phyloP scores from a whole-genome alignment of 2,329 filamentous ascomycete species.

The Colletotrichum chrysophilum region DNA sequence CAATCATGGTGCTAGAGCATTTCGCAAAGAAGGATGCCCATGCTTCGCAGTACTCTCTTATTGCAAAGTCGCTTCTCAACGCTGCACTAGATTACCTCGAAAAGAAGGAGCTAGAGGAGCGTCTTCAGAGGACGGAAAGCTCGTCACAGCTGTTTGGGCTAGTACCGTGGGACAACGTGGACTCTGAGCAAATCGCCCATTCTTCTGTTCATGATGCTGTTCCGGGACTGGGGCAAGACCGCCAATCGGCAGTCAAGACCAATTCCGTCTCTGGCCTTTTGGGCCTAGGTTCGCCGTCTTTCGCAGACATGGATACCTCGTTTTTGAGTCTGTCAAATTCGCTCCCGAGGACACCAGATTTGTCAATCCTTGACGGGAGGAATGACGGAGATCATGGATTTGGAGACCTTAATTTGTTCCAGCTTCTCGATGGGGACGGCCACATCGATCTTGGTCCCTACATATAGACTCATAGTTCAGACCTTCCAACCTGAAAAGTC shows the following conservation, averaged over 20 bases:
- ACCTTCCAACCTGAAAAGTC: neutral
- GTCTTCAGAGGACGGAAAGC: constrained; percentile 51
- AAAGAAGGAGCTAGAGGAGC: constrained; percentile 50
- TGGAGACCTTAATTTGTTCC: constrained; percentile 54
- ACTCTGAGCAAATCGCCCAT: constrained; percentile 1
- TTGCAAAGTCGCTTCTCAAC: constrained; percentile 54
- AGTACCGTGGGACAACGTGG: constrained; percentile 36
- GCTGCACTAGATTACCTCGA: constrained; percentile 53
- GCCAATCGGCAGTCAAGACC: neutral
- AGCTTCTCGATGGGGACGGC: constrained; percentile 54
- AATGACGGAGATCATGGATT: constrained; percentile 47
- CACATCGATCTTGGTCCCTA: constrained; percentile 56
- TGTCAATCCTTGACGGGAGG: constrained; percentile 41
- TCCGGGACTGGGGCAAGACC: neutral
- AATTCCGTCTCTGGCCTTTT: constrained; percentile 20
- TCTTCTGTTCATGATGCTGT: constrained; percentile 3
- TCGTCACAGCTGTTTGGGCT: constrained; percentile 58
- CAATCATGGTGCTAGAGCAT: constrained; percentile 53
- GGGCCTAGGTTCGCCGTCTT: constrained; percentile 32
- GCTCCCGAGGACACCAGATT: constrained; percentile 46
- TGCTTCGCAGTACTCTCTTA: constrained; percentile 57
- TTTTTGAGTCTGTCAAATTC: constrained; percentile 43
- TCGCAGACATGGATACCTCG: constrained; percentile 41
- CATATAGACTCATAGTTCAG: constrained; percentile 24
- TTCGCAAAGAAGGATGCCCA: constrained; percentile 55